phyloP scores from a whole-genome alignment of 2,329 filamentous ascomycete genomes.

The Sclerotinia nivalis region DNA sequence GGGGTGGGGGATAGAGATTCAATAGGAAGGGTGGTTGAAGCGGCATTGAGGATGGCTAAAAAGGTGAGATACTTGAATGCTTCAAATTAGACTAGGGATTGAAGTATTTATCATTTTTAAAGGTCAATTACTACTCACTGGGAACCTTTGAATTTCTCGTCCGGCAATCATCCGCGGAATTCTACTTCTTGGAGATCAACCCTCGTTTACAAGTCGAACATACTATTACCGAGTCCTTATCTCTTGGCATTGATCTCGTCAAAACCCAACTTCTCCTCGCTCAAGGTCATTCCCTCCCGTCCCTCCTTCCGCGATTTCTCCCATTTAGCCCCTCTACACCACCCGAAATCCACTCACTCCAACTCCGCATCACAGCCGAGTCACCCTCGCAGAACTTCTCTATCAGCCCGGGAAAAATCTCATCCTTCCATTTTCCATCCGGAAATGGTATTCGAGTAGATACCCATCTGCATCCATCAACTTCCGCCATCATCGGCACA shows the following conservation, averaged over 20 bases:
- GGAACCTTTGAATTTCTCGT: conserved; percentile 67
- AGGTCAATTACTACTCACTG: conserved; percentile 52
- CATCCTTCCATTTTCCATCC: conserved; percentile 53
- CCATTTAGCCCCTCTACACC: conserved; percentile 41
- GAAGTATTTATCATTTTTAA: no score
- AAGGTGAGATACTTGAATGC: conserved; percentile 42
- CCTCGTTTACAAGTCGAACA: conserved; percentile 40
- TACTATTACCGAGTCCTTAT: conserved; percentile 44
- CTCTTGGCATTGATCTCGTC: conserved; percentile 39
- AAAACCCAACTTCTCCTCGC: conserved; percentile 43
- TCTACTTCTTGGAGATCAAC: conserved; percentile 40
- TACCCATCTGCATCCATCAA: conserved; percentile 44
- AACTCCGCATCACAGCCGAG: conserved; percentile 49
- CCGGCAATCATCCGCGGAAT: conserved; percentile 50
- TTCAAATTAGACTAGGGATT: no score
- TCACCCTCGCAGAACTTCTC: conserved; percentile 50
- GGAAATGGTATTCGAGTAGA: conserved; percentile 56
- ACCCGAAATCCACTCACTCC: conserved; percentile 44
- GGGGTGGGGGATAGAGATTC: conserved; percentile 55
- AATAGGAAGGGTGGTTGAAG: conserved; percentile 42
- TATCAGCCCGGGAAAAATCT: conserved; percentile 61
- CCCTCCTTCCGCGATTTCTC: conserved; percentile 41
- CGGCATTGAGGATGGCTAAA: conserved; percentile 55
- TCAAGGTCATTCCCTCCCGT: conserved; percentile 39
- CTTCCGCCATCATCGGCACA: conserved; percentile 46